Percentiles rank a stretch among this genome's conserved stretches.
phyloP scores from a whole-genome alignment of 352 stramenopile genomes.

The Globisporangium abappressorium region DNA sequence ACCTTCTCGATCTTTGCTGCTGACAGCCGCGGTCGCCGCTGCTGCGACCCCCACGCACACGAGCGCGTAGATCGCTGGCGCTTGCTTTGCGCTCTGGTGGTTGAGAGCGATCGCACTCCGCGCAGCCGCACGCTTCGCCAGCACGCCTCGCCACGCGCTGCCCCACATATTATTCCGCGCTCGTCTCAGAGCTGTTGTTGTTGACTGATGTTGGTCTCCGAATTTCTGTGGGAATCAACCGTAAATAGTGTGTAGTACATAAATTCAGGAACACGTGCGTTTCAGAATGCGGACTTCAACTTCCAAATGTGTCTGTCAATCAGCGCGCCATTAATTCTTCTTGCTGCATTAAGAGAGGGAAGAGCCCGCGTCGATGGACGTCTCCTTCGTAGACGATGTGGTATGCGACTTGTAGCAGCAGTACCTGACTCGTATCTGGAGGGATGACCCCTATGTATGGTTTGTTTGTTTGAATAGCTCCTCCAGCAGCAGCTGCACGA shows the following conservation, averaged over 20 bases:
- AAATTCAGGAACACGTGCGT: not conserved
- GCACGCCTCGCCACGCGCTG: conserved; percentile 4
- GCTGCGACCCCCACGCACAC: not conserved
- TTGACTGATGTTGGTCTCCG: not conserved
- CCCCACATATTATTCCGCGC: conserved; percentile 1
- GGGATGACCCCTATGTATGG: too few species aligned
- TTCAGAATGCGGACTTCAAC: conserved; percentile 15
- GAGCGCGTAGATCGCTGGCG: conserved; percentile 9
- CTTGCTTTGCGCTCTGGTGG: conserved; percentile 1
- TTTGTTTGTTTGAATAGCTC: conserved; percentile 17
- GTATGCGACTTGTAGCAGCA: not conserved
- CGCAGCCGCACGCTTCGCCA: conserved; percentile 2
- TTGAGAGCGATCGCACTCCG: not conserved
- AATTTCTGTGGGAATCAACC: not conserved
- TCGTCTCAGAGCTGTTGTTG: not conserved
- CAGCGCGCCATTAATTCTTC: not conserved
- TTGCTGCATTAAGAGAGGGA: not conserved
- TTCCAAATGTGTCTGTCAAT: not conserved
- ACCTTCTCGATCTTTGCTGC: conserved; percentile 14
- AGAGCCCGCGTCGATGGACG: conserved; percentile 9
- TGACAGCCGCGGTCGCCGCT: conserved; percentile 2
- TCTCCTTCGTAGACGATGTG: conserved; percentile 16
- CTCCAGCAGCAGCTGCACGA: conserved; percentile 68
- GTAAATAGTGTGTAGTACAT: not conserved
- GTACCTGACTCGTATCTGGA: too few species aligned